These are phyloP conservation scores for Aaosphaeria arxii DNA, from an alignment of 2,329 filamentous ascomycete species.

Conservation along the genomic window DNA sequence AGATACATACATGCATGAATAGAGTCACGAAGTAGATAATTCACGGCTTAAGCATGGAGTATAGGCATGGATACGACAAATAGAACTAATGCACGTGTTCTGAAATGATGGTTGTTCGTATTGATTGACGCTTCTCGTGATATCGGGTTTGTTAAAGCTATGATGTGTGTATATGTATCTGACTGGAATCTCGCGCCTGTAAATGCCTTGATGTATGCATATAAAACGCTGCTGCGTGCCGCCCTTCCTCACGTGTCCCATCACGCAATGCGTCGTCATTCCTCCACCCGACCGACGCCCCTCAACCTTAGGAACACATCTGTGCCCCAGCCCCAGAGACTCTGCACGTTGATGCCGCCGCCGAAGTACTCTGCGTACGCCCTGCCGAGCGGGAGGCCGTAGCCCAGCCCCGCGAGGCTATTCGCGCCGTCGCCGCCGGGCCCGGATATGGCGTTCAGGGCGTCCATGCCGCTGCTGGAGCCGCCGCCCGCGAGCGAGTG, in stretches of 20 bases:
- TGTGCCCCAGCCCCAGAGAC: slow-evolving; percentile 86
- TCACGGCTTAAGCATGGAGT: background rate
- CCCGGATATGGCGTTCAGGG: slow-evolving; percentile 71
- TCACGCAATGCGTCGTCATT: background rate
- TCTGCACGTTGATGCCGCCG: slow-evolving; percentile 92
- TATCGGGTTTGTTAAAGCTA: too few relatives aligned
- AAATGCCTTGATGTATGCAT: too few relatives aligned
- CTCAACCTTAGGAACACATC: slow-evolving; percentile 64
- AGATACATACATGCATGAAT: background rate
- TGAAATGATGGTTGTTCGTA: too few relatives aligned
- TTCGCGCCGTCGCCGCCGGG: slow-evolving; percentile 72
- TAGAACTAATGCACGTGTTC: too few relatives aligned
- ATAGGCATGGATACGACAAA: too few relatives aligned
- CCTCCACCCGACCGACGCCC: slow-evolving; percentile 52
- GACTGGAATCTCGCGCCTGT: too few relatives aligned
- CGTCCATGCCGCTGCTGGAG: slow-evolving; percentile 51
- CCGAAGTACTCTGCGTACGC: slow-evolving; percentile 99
- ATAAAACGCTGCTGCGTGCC: too few relatives aligned
- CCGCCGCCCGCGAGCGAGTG: slow-evolving; percentile 43
- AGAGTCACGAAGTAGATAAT: background rate
- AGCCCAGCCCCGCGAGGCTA: slow-evolving; percentile 82
- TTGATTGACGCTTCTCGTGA: too few relatives aligned
- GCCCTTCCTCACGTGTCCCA: too few relatives aligned
- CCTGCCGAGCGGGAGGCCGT: slow-evolving; percentile 83
- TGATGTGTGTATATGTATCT: too few relatives aligned